phyloP scores from a whole-genome alignment of 257 asterid genomes.

The Gentiana dahurica region DNA sequence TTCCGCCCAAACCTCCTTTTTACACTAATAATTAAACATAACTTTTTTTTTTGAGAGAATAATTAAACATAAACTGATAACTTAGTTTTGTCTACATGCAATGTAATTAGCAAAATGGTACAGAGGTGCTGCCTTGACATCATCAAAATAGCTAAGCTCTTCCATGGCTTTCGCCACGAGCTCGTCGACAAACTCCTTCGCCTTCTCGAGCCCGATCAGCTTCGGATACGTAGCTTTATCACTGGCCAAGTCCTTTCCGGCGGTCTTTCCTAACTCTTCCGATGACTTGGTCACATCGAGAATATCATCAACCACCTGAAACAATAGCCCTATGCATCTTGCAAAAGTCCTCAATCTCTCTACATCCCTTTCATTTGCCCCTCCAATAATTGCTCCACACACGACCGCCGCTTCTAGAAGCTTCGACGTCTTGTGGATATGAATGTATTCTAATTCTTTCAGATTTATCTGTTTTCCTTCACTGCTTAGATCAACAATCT shows the following conservation, averaged over 20 bases:
- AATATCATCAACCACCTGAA: slow-evolving; percentile 75
- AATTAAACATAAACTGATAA: background rate
- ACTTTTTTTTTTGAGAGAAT: too few relatives aligned
- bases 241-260: slow-evolving; percentile 48
- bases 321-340: slow-evolving; percentile 43
- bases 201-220: slow-evolving; percentile 54
- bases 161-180: slow-evolving; percentile 41
- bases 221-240: slow-evolving; percentile 59
- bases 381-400: slow-evolving; percentile 65
- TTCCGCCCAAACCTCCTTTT: background rate
- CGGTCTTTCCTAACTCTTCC: slow-evolving; percentile 51
- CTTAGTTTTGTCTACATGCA: slow-evolving; percentile 43
- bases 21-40: too few relatives aligned
- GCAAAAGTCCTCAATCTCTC: slow-evolving; percentile 55
- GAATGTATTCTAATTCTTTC: slow-evolving; percentile 49
- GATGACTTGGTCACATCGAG: slow-evolving; percentile 54
- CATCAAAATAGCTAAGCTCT: slow-evolving; percentile 44
- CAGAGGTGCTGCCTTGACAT: slow-evolving; percentile 47
- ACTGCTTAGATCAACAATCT: slow-evolving; percentile 39
- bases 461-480: slow-evolving; percentile 41
- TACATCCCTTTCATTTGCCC: slow-evolving; percentile 34
- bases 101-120: slow-evolving; percentile 49
- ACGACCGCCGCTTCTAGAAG: slow-evolving; percentile 72
- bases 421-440: slow-evolving; percentile 53
- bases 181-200: slow-evolving; percentile 32